Conservation (phyloP, 345 rosid species). For the Anastatica hierochuntica region DNA sequence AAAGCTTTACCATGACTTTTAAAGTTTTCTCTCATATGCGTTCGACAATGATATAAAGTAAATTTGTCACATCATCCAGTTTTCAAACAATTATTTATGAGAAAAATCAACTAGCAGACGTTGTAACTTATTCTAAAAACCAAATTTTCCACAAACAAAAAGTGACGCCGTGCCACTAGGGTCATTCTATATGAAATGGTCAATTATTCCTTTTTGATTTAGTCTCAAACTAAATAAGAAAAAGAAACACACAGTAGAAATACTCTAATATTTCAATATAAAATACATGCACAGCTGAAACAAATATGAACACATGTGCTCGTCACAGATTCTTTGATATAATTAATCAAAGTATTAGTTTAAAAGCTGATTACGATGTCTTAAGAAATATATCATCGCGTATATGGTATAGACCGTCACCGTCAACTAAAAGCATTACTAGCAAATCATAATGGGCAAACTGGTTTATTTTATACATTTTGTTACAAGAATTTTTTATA, state of each 20-base stretch:
- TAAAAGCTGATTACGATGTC: background rate
- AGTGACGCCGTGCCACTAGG: constrained; percentile 11
- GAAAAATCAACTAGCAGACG: no score
- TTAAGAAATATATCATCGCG: background rate
- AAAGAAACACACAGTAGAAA: no score
- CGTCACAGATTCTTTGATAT: constrained; percentile 12
- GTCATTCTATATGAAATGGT: constrained; percentile 14
- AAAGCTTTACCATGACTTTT: constrained; percentile 16
- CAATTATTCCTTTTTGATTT: constrained; percentile 9
- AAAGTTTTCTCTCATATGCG: background rate
- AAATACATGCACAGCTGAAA: background rate
- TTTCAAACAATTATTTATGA: background rate
- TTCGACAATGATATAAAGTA: constrained; percentile 1
- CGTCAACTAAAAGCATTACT: background rate
- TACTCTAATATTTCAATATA: background rate
- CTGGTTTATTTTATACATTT: no score
- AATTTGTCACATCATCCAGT: background rate
- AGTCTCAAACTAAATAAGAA: constrained; percentile 21
- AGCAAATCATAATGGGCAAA: no score
- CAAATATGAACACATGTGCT: background rate
- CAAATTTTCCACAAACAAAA: constrained; percentile 14
- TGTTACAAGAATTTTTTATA: no score
- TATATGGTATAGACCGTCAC: background rate
- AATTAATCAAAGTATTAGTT: background rate
- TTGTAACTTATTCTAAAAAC: no score